These are phyloP conservation scores for Lepidium didymum DNA, from an alignment of 345 rosid genomes.

Conservation along the genomic window DNA sequence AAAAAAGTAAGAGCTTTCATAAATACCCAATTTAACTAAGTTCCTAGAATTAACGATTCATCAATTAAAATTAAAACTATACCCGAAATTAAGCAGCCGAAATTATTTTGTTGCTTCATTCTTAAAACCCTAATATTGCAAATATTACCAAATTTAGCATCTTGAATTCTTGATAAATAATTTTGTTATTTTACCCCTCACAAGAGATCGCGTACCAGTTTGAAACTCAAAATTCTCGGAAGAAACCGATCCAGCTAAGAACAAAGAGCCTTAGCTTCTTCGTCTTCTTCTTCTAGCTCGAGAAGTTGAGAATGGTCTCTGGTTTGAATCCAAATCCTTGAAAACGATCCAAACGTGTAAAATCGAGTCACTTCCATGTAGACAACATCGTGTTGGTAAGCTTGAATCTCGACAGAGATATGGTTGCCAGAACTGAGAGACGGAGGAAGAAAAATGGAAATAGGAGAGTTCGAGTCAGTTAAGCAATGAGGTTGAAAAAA, in stretches of 20 bases:
- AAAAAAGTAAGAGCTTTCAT: not conserved
- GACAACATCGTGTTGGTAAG: not conserved
- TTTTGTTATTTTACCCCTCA: too few species aligned
- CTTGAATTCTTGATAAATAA: not conserved
- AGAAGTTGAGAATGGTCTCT: not conserved
- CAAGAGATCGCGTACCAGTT: conserved; percentile 4
- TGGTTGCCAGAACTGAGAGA: not conserved
- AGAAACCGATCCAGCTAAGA: not conserved
- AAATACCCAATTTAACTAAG: not conserved
- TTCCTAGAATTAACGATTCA: not conserved
- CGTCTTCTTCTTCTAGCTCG: conserved; percentile 11
- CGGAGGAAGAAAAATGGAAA: not conserved
- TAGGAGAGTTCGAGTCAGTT: not conserved
- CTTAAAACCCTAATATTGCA: not conserved
- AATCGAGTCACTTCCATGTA: not conserved
- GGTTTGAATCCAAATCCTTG: not conserved
- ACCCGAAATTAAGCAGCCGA: not conserved
- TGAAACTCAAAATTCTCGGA: not conserved
- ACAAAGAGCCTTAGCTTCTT: not conserved
- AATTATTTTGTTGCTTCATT: too few species aligned
- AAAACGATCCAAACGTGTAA: not conserved
- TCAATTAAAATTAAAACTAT: not conserved
- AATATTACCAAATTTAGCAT: conserved; percentile 8
- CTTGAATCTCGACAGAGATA: not conserved
- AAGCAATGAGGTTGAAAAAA: not conserved